Conservation (phyloP, 2,329 filamentous ascomycete genomes). For the Fusarium euwallaceae region DNA sequence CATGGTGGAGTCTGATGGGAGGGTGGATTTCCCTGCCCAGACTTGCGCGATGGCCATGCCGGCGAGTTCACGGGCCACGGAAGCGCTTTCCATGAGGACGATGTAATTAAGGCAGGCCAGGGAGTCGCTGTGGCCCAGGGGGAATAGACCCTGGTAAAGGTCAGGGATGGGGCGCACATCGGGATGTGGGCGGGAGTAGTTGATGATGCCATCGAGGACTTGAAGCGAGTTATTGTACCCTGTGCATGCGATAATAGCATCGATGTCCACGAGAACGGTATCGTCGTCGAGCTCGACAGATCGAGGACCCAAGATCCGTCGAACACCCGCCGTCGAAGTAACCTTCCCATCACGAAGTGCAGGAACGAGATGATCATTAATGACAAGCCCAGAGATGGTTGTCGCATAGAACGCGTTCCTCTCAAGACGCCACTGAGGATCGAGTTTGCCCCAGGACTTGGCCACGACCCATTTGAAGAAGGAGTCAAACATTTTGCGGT, state of each 20-base stretch:
- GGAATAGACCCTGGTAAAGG: slow-evolving; percentile 59
- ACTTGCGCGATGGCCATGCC: slow-evolving; percentile 57
- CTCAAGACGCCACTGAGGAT: slow-evolving; percentile 35
- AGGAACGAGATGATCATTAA: slow-evolving; percentile 38
- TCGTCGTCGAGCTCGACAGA: slow-evolving; percentile 45
- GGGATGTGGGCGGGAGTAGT: slow-evolving; percentile 15
- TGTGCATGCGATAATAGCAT: slow-evolving; percentile 49
- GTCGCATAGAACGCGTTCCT: slow-evolving; percentile 22
- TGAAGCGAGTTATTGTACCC: slow-evolving; percentile 49
- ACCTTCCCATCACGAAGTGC: slow-evolving; percentile 27
- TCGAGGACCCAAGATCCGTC: slow-evolving; percentile 34
- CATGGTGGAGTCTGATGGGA: slow-evolving; percentile 54
- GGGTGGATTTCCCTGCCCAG: slow-evolving; percentile 52
- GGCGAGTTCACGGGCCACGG: slow-evolving; percentile 55
- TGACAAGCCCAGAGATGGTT: slow-evolving; percentile 23
- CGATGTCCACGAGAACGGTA: slow-evolving; percentile 39
- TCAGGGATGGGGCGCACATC: slow-evolving; percentile 45
- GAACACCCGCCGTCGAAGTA: slow-evolving; percentile 16
- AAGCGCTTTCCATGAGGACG: slow-evolving; percentile 50
- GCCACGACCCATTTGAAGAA: slow-evolving; percentile 26
- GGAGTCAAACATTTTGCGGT: slow-evolving; percentile 26
- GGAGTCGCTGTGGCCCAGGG: slow-evolving; percentile 54
- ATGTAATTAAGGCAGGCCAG: slow-evolving; percentile 56
- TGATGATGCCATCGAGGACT: slow-evolving; percentile 26
- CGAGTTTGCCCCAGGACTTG: slow-evolving; percentile 31